Evolutionary conservation across 371 early-diverging fungal species (phyloP).

Genomic region (Mortierella sp.): DNA sequence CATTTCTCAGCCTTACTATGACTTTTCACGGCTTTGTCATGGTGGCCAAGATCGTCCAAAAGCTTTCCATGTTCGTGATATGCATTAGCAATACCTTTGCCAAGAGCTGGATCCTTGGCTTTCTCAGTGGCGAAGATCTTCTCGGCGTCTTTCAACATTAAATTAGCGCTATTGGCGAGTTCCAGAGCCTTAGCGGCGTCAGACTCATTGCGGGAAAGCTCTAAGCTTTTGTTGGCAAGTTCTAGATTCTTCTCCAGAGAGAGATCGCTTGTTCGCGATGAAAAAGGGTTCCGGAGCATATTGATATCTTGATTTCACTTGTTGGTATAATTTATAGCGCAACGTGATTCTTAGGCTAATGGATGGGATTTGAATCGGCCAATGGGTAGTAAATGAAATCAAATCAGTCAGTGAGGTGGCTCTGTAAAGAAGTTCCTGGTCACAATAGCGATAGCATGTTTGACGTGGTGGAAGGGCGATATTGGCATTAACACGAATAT

Average conservation of each 20-base stretch:
- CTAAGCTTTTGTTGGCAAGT: background rate
- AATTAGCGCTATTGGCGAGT: background rate
- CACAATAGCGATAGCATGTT: too few species aligned
- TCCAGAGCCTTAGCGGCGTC: background rate
- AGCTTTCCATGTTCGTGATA: constrained; percentile 2
- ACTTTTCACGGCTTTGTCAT: background rate
- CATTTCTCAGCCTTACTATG: background rate
- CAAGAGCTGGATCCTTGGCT: background rate
- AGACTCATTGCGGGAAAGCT: background rate
- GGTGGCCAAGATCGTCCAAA: background rate
- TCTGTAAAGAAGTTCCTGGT: too few species aligned
- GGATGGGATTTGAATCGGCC: too few species aligned
- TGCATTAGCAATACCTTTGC: background rate
- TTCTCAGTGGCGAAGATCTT: background rate
- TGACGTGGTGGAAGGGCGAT: too few species aligned
- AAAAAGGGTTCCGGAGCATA: background rate
- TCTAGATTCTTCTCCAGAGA: background rate
- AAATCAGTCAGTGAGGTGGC: too few species aligned
- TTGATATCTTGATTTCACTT: background rate
- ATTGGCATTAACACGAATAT: too few species aligned
- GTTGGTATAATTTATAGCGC: background rate
- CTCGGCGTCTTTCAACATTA: background rate
- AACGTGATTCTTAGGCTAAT: too few species aligned
- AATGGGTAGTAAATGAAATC: too few species aligned
- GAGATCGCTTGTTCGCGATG: background rate